A percentile compares a stretch with the other conserved stretches of the same genome.
Evolutionary conservation across 177 flowering plant genomes (phyloP).

Genomic region (Tripterygium wilfordii): DNA sequence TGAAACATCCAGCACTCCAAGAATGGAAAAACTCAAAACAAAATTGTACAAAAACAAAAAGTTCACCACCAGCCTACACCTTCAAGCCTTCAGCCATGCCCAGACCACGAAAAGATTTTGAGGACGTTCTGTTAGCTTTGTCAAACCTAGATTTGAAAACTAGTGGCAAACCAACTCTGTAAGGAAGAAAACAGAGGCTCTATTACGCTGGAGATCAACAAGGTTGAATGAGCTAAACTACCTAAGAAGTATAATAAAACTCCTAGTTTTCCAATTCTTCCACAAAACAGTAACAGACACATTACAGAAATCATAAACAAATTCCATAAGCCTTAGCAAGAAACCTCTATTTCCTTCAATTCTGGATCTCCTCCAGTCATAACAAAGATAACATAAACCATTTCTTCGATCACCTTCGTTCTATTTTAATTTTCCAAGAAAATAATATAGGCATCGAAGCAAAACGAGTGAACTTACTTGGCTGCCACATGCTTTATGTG

Average conservation of each 20-base stretch:
- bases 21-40: background rate
- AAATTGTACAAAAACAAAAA: background rate
- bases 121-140: slow-evolving; percentile 94
- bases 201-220: background rate
- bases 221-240: background rate
- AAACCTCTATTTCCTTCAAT: too few species aligned
- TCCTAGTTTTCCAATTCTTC: background rate
- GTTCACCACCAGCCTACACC: slow-evolving; percentile 25
- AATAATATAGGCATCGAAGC: background rate
- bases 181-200: slow-evolving; percentile 1
- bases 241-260: background rate
- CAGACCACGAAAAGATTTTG: slow-evolving; percentile 95
- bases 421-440: background rate
- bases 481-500: slow-evolving; percentile 65
- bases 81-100: slow-evolving; percentile 84
- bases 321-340: too few species aligned
- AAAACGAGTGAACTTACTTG: slow-evolving; percentile 38
- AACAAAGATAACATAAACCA: too few species aligned
- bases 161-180: slow-evolving; percentile 75
- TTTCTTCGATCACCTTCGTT: too few species aligned
- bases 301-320: too few species aligned
- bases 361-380: too few species aligned
- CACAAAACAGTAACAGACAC: too few species aligned
- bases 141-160: slow-evolving; percentile 96
- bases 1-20: background rate